Base-by-base conservation (phyloP, 2,329 filamentous ascomycete genomes). In the Pestalotiopsis fici region DNA sequence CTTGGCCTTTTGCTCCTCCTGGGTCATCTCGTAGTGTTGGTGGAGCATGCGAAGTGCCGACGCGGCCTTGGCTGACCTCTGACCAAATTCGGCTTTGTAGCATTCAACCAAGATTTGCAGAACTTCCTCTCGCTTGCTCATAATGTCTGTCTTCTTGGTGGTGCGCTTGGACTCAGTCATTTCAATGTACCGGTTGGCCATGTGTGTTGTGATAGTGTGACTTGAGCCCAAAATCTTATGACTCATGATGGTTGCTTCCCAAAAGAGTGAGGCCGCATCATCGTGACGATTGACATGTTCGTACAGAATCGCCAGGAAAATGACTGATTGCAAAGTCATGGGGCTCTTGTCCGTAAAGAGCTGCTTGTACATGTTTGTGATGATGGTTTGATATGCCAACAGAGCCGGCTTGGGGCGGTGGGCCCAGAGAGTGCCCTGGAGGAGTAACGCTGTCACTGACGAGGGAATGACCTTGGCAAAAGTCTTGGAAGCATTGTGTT, bases 331-430 rank as follows among this genome's bases (percentile, higher is more conserved):
- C 25, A 72, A 54, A 13, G 68, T 71, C 3, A 69, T 25, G 2
- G 61, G 55, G 63, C 68, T 64, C 27, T 69, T 69, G 5, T 70
- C 27, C 1, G 73, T 76, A 50, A 81, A 66, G 9, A 77, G 68
- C 7, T 76, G 73, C 31, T 74, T 76, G 63, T 73, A 78, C 27
- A 81, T 59, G 43, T 71, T 73, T 15, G 74, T 77, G 23, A 77
- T 68, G 4, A 71, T 73, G 3, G 71, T 73, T 57, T 77, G 72
- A 65, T 74, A 73, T 2, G 69, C 66, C 18, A 79, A 47, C 55
- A 78, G 69, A 4, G 73, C 69, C 1, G 79, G 79, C 2, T 73
- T 76, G 2, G 77, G 69, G n/a, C 71, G 69, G 60, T 74, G 74
- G 28, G 67, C 60, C 72, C 72, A 73, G 13, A 72, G 56, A 5